Evolutionary conservation across 306 rosid species (phyloP), one percentile per base, ranked within the genome.

Genomic region (Mucuna pruriens): DNA sequence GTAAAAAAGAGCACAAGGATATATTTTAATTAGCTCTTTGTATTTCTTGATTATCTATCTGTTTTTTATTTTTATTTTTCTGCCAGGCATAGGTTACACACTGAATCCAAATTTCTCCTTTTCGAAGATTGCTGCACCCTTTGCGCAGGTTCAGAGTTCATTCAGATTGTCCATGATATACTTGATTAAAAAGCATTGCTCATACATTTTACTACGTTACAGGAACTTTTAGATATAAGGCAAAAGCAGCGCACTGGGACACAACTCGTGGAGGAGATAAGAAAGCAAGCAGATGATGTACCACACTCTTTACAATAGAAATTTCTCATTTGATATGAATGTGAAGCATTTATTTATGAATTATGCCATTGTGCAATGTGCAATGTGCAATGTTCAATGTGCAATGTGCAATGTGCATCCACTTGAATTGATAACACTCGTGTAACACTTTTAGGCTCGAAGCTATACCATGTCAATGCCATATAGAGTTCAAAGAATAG

Each of bases 221-320:
- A 94, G 91, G 98, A 94, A 70, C 97, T 94, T 52, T 71, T 94
- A 66, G 98, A 94, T 82, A 16, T 86, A 34, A 87, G 87, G 85
- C 97, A 91, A 77, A 86, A 80, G 67, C 91, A 46, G 67, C 91
- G 23, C 38, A 69, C 84, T 7, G 89, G 86, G 31, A 85, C 87
- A 20, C 95, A 86, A 62, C 85, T 94, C 31, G 97, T 94, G 44
- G 84, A 91, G 63, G 89, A 90, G 68, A 87, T 94, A 77, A 91
- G 94, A 76, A 94, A 91, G 78, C 95, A 94, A 84, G 94, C 95
- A 26, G 85, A 91, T 75, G 90, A 94, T 79, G 98, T 90, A 91
- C 75, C 0, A 52, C 63, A 75, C 31, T 9, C 68, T 38, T 36
- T 23, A 45, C 3, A 45, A 22, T 1, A 23, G 67, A 63, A 66